Evolutionary conservation across 176 grass and related monocot genomes (phyloP).

Genomic region (Avena insularis): DNA sequence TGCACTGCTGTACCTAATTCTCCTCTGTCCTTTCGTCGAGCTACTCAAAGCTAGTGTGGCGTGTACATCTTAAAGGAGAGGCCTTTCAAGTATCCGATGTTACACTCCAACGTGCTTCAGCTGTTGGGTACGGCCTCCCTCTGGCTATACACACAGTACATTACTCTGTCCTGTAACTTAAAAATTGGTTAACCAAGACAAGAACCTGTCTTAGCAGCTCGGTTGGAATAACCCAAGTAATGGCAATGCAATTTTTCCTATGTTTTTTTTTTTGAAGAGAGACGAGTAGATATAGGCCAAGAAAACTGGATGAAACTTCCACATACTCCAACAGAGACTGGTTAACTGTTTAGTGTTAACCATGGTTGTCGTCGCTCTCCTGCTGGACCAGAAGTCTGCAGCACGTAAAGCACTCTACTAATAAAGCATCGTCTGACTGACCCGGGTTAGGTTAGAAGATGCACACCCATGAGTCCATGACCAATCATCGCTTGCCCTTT

Average conservation of each 20-base stretch:
- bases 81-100: conserved; percentile 30
- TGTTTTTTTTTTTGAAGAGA: too few species aligned
- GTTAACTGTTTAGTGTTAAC: neutral
- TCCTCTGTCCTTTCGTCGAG: conserved; percentile 2
- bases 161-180: too few species aligned
- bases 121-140: neutral
- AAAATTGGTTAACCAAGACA: too few species aligned
- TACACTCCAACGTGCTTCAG: conserved; percentile 40
- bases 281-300: too few species aligned
- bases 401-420: conserved; percentile 8
- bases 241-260: too few species aligned
- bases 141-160: too few species aligned
- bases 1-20: conserved; percentile 20
- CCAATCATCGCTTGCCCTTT: neutral
- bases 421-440: neutral
- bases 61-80: conserved; percentile 40
- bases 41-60: conserved; percentile 6
- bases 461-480: neutral
- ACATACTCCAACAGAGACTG: too few species aligned
- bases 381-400: conserved; percentile 36
- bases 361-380: neutral
- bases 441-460: neutral
- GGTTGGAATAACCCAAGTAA: too few species aligned
- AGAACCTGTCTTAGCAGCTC: too few species aligned
- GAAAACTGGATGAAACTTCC: too few species aligned